Evolutionary conservation across 768 basidiomycete genomes (phyloP).

Genomic region (Cantharellus anzutake): DNA sequence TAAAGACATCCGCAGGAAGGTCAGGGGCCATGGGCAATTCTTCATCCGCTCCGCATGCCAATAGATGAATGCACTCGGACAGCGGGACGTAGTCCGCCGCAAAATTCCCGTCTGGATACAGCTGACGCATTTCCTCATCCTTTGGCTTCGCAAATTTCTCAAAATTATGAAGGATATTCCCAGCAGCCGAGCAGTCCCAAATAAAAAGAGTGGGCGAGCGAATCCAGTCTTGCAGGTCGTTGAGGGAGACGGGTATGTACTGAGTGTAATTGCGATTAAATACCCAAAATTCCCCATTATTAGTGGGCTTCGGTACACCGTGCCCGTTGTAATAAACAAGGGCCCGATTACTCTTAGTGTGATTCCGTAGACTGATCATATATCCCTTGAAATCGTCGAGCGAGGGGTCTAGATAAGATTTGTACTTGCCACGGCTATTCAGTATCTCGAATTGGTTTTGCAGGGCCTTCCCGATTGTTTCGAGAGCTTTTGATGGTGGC

Average conservation of each 20-base stretch:
- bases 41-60: slow-evolving; percentile 83
- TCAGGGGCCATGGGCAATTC: slow-evolving; percentile 89
- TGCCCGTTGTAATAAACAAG: slow-evolving; percentile 98
- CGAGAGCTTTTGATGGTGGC: slow-evolving; percentile 82
- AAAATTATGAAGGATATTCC: slow-evolving; percentile 81
- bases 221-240: slow-evolving; percentile 85
- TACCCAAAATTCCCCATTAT: slow-evolving; percentile 94
- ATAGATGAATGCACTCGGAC: slow-evolving; percentile 81
- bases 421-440: slow-evolving; percentile 85
- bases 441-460: slow-evolving; percentile 93
- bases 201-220: slow-evolving; percentile 93
- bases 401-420: slow-evolving; percentile 86
- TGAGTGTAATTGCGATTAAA: slow-evolving; percentile 96
- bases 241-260: slow-evolving; percentile 90
- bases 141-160: slow-evolving; percentile 57
- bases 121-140: slow-evolving; percentile 37
- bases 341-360: slow-evolving; percentile 83
- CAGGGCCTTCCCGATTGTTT: slow-evolving; percentile 81
- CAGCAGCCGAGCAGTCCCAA: slow-evolving; percentile 98
- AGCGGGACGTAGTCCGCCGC: slow-evolving; percentile 29
- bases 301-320: slow-evolving; percentile 90
- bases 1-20: slow-evolving; percentile 93
- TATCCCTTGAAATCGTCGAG: slow-evolving; percentile 84
- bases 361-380: slow-evolving; percentile 63
- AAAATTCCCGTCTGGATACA: slow-evolving; percentile 32